Evolutionary conservation across 257 asterid species (phyloP).

Genomic region (Leptodermis oblonga): DNA sequence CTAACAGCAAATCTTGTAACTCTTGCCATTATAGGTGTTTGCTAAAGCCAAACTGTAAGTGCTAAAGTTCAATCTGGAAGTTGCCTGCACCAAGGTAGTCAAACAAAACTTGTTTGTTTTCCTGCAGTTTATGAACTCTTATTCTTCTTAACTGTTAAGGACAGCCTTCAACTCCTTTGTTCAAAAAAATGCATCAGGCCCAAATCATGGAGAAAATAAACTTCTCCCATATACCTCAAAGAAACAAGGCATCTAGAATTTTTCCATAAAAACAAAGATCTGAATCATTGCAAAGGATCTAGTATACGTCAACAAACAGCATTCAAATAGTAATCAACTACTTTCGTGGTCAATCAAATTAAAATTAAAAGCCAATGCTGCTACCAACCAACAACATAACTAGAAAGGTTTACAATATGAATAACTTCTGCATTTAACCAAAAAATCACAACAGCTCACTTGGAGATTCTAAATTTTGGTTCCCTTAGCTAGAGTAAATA

Average conservation of each 20-base stretch:
- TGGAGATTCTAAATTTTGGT: background rate
- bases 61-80: background rate
- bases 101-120: constrained; percentile 2
- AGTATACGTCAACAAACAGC: background rate
- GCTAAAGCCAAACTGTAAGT: background rate
- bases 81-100: background rate
- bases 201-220: background rate
- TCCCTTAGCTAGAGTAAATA: background rate
- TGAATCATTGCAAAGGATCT: background rate
- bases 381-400: background rate
- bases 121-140: background rate
- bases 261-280: background rate
- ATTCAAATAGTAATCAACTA: background rate
- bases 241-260: background rate
- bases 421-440: background rate
- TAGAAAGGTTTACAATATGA: background rate
- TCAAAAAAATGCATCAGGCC: background rate
- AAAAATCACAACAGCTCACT: background rate
- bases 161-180: background rate
- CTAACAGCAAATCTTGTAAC: background rate
- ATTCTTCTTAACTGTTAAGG: background rate
- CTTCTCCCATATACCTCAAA: background rate
- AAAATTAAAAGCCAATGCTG: background rate
- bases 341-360: background rate
- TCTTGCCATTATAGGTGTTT: background rate